Evolutionary conservation across 2,329 filamentous ascomycete genomes (phyloP), one percentile per base, ranked within the genome.

Genomic region (Colletotrichum gloeosporioides): DNA sequence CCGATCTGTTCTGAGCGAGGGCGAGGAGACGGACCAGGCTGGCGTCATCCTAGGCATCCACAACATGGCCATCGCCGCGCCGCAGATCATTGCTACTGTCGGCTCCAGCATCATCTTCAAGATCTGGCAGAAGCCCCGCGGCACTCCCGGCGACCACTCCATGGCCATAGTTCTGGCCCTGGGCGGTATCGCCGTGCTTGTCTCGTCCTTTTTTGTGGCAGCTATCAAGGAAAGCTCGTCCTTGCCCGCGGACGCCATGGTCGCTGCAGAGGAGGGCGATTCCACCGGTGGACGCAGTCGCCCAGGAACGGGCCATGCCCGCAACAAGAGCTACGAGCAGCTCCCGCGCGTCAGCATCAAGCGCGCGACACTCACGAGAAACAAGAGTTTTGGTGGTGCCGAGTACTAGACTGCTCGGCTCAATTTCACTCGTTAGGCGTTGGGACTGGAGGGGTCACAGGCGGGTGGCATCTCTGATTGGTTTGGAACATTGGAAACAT

Each of bases 41-140:
- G 96, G 96, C 57, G 94, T 98, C 55, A 95, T 99, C 61, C 90
- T 99, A 3, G 96, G 96, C 10, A 96, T 99, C 71, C 96, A 99
- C 88, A 99, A 99, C 84, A 96, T 99, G 86, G 94, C 96, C 18
- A 95, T 99, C 79, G 95, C 96, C 1, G 93, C 95, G 7, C 96
- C 96, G 2, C 96, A 99, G 83, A 96, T 98, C 77, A 90, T 98
- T 71, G 96, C 96, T 13, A 98, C 96, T 8, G 86, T 98, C 32
- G 92, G 94, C 29, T 96, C 95, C 76, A 96, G 94, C 81, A 88
- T 94, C 76, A 94, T 99, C 77, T 99, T 99, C 87, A 93, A 92
- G 82, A 87, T 93, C 55, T 90, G 96, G 81, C 96, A 99, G 86
- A 98, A 98, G 84, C 95, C 95, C 1, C 90, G 96, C 78, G 96